A percentile compares a stretch with the other conserved stretches of the same genome.
These are phyloP conservation scores for Lentinula aciculospora DNA, from an alignment of 768 basidiomycete genomes.

Conservation along the genomic window DNA sequence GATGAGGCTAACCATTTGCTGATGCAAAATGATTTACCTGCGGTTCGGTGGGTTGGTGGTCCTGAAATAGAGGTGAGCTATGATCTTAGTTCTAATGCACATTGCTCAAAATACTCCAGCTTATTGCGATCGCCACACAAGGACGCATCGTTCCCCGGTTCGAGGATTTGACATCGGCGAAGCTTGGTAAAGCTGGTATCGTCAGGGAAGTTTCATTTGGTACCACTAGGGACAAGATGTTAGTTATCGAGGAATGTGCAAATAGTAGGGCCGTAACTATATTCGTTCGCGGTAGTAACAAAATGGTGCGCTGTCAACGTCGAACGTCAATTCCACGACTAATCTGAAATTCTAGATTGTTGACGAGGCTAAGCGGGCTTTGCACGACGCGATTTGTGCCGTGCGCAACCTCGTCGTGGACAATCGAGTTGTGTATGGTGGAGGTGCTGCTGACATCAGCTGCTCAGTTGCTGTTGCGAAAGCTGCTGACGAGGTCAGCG, in stretches of 20 bases:
- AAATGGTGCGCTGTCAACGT: constrained; percentile 65
- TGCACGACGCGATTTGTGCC: constrained; percentile 96
- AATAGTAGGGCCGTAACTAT: constrained; percentile 95
- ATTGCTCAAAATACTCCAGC: constrained; percentile 34
- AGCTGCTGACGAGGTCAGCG: constrained; percentile 83
- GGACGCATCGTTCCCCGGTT: constrained; percentile 98
- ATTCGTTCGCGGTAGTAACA: constrained; percentile 96
- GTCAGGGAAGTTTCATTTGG: constrained; percentile 95
- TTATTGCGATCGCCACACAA: constrained; percentile 97
- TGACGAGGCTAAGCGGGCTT: constrained; percentile 95
- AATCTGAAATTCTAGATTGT: constrained; percentile 63
- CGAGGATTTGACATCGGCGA: constrained; percentile 87
- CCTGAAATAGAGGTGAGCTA: constrained; percentile 90
- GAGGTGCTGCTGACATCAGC: constrained; percentile 96
- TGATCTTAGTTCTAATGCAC: background rate
- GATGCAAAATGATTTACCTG: constrained; percentile 96
- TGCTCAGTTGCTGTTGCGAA: constrained; percentile 89
- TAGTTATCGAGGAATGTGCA: constrained; percentile 97
- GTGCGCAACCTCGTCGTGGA: constrained; percentile 94
- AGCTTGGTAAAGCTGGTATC: constrained; percentile 89
- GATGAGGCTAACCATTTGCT: constrained; percentile 98
- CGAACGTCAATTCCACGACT: background rate
- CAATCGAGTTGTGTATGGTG: constrained; percentile 96
- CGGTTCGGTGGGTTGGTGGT: constrained; percentile 98
- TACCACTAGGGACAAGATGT: constrained; percentile 98